Conservation (phyloP, 306 rosid genomes). For the Vigna angularis region DNA sequence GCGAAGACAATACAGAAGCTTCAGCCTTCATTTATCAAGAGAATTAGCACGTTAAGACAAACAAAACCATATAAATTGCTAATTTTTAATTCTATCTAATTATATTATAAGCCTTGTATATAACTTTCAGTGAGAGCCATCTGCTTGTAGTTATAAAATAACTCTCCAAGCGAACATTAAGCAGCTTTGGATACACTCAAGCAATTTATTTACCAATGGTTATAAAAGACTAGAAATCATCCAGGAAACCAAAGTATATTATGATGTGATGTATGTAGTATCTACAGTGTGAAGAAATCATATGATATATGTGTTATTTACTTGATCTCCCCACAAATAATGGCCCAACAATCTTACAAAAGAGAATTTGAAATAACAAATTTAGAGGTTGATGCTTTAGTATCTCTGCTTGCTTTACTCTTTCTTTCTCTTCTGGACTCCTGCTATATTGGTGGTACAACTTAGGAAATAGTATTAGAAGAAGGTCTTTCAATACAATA, state of each 20-base stretch:
- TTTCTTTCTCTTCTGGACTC: no score
- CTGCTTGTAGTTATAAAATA: background rate
- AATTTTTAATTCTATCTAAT: no score
- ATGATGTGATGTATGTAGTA: background rate
- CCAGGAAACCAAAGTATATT: background rate
- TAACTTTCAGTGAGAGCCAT: constrained; percentile 15
- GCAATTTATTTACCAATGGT: constrained; percentile 16
- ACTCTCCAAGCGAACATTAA: background rate
- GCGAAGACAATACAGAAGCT: constrained; percentile 83
- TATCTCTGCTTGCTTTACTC: no score
- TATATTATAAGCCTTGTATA: background rate
- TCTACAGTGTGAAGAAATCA: background rate
- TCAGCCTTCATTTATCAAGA: constrained; percentile 69
- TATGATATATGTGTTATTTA: no score
- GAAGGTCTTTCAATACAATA: no score
- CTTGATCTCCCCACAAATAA: no score
- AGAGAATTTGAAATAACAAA: no score
- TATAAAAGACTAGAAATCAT: background rate
- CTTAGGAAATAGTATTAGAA: no score
- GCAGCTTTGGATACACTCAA: background rate
- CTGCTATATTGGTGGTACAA: no score
- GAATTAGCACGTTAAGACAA: background rate
- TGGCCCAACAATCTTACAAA: no score
- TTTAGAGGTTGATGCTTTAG: no score
- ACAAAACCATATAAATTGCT: background rate